phyloP scores from a whole-genome alignment of 345 rosid species.

The sweet orange (Citrus sinensis) region DVS_A1.0 CM039165.1:22898501-22899000 shows the following conservation, averaged over 20 bases:
- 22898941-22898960: background rate
- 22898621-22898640: constrained; percentile 18
- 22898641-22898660: constrained; percentile 3
- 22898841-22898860: background rate
- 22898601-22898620: constrained; percentile 51
- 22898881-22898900: background rate
- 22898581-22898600: constrained; percentile 56
- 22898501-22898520: constrained; percentile 26
- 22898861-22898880: background rate
- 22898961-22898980: constrained; percentile 40
- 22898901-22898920: constrained; percentile 17
- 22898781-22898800: background rate
- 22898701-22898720: constrained; percentile 85
- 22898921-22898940: constrained; percentile 15
- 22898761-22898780: constrained; percentile 8
- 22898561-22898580: constrained; percentile 75
- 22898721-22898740: constrained; percentile 10
- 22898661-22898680: constrained; percentile 34
- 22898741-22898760: background rate
- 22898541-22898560: constrained; percentile 25
- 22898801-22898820: background rate
- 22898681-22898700: constrained; percentile 79
- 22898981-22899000: constrained; percentile 40
- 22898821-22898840: background rate
- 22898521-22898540: constrained; percentile 16